A percentile compares a stretch with the other conserved stretches of the same genome.
Conservation (phyloP, 225 moss, liverwort and hornwort genomes). For the Climacium dendroides region DNA sequence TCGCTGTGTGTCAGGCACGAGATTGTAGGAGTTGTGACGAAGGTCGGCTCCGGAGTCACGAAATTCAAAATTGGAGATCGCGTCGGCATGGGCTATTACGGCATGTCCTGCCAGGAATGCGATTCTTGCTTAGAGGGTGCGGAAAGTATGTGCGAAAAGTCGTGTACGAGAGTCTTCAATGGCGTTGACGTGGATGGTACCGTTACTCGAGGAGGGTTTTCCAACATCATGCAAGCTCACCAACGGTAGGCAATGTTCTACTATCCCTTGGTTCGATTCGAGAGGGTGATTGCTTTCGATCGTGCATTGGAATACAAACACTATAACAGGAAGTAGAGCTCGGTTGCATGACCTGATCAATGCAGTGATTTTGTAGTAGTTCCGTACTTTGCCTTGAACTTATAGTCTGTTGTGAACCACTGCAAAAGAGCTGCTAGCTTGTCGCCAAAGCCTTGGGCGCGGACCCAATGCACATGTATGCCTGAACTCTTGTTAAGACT, state of each 20-base stretch:
- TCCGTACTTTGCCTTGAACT: too few species aligned
- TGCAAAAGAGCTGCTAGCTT: too few species aligned
- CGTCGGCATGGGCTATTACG: slow-evolving; percentile 29
- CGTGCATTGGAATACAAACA: background rate
- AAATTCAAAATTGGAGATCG: slow-evolving; percentile 49
- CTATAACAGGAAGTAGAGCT: too few species aligned
- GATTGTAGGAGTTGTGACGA: slow-evolving; percentile 49
- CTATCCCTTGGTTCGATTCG: background rate
- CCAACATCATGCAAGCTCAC: slow-evolving; percentile 44
- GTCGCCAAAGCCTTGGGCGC: too few species aligned
- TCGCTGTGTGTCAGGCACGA: slow-evolving; percentile 39
- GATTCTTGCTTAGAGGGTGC: slow-evolving; percentile 22
- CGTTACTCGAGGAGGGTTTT: slow-evolving; percentile 57
- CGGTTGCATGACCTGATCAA: too few species aligned
- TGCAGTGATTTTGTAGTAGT: too few species aligned
- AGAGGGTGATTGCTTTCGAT: background rate
- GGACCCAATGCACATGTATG: too few species aligned
- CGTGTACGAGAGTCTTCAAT: slow-evolving; percentile 8
- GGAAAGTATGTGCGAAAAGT: slow-evolving; percentile 3
- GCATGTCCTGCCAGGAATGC: slow-evolving; percentile 31
- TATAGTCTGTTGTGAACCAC: too few species aligned
- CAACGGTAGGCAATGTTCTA: slow-evolving; percentile 8
- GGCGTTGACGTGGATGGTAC: slow-evolving; percentile 38
- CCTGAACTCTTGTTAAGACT: too few species aligned
- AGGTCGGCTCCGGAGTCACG: slow-evolving; percentile 47